Conservation (phyloP, 2,329 filamentous ascomycete species). For the Clonostachys byssicola region DNA sequence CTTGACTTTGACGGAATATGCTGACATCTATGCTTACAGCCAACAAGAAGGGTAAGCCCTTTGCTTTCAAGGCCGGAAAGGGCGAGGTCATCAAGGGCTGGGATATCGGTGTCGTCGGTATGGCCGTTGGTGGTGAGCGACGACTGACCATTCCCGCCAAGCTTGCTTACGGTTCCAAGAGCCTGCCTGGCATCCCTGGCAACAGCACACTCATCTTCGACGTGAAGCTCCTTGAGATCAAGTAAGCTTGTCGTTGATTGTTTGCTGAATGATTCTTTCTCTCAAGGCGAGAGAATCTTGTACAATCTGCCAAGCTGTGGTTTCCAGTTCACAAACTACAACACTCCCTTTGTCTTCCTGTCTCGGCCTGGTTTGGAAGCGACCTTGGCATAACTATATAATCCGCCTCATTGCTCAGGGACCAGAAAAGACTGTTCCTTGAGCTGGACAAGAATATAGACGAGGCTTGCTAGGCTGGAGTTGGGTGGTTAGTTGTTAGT, state of each 20-base stretch:
- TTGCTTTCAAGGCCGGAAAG: slow-evolving; percentile 89
- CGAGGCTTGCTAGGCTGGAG: too few species aligned
- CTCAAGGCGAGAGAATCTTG: too few species aligned
- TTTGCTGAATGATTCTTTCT: background rate
- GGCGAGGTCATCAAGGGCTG: slow-evolving; percentile 98
- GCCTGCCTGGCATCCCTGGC: slow-evolving; percentile 77
- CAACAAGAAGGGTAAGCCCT: slow-evolving; percentile 99
- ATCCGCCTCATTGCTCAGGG: background rate
- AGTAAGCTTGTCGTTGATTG: slow-evolving; percentile 44
- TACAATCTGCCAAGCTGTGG: too few species aligned
- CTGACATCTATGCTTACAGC: slow-evolving; percentile 43
- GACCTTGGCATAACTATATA: too few species aligned
- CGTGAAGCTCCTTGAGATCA: slow-evolving; percentile 79
- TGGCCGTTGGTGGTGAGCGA: slow-evolving; percentile 90
- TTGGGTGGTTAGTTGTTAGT: too few species aligned
- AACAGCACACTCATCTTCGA: slow-evolving; percentile 95
- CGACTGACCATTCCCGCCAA: slow-evolving; percentile 84
- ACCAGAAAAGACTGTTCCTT: too few species aligned
- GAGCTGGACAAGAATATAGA: too few species aligned
- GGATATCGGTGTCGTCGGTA: slow-evolving; percentile 91
- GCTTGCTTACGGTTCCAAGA: slow-evolving; percentile 85
- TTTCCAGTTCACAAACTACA: too few species aligned
- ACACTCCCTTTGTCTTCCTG: too few species aligned
- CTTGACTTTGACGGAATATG: background rate
- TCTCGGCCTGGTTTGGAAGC: too few species aligned